A percentile compares a stretch with the other conserved stretches of the same genome.
These are phyloP conservation scores for Arachnopeziza araneosa DNA, from an alignment of 2,329 filamentous ascomycete species.

Conservation along the genomic window DNA sequence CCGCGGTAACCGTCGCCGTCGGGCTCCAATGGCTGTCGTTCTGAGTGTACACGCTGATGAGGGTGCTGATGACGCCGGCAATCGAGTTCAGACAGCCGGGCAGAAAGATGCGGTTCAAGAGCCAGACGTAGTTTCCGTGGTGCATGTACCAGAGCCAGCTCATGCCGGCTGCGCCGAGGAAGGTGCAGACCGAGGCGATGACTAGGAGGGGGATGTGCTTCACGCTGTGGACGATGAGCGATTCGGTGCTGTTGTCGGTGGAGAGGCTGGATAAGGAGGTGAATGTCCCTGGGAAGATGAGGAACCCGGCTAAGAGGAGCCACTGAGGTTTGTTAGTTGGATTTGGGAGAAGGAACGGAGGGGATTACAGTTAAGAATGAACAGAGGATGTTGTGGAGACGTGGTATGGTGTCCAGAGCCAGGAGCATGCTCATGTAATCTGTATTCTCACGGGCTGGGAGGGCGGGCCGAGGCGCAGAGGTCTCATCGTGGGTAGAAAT, in stretches of 20 bases:
- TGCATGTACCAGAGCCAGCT: slow-evolving; percentile 20
- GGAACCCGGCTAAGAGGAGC: slow-evolving; percentile 27
- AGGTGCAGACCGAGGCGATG: slow-evolving; percentile 18
- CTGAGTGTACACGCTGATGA: slow-evolving; percentile 25
- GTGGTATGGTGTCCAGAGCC: slow-evolving; percentile 25
- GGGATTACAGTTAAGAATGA: slow-evolving; percentile 15
- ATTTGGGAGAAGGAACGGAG: not conserved
- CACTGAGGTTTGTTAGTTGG: slow-evolving; percentile 3
- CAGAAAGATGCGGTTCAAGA: slow-evolving; percentile 25
- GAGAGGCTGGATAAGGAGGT: slow-evolving; percentile 14
- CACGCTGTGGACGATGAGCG: slow-evolving; percentile 13
- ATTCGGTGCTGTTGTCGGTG: slow-evolving; percentile 1
- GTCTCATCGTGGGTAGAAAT: not conserved
- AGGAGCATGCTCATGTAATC: slow-evolving; percentile 28
- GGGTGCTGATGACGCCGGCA: slow-evolving; percentile 23
- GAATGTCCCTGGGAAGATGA: slow-evolving; percentile 29
- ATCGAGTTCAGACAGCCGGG: slow-evolving; percentile 25
- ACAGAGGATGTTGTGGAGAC: slow-evolving; percentile 26
- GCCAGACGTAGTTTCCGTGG: slow-evolving; percentile 25
- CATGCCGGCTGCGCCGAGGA: slow-evolving; percentile 24
- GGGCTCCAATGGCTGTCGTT: slow-evolving; percentile 21
- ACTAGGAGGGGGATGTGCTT: slow-evolving; percentile 24
- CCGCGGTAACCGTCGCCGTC: slow-evolving; percentile 24
- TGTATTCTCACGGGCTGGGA: slow-evolving; percentile 17
- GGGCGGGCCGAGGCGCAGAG: not conserved